phyloP scores from a whole-genome alignment of 2,329 filamentous ascomycete species.

The Diplodia intermedia region DNA sequence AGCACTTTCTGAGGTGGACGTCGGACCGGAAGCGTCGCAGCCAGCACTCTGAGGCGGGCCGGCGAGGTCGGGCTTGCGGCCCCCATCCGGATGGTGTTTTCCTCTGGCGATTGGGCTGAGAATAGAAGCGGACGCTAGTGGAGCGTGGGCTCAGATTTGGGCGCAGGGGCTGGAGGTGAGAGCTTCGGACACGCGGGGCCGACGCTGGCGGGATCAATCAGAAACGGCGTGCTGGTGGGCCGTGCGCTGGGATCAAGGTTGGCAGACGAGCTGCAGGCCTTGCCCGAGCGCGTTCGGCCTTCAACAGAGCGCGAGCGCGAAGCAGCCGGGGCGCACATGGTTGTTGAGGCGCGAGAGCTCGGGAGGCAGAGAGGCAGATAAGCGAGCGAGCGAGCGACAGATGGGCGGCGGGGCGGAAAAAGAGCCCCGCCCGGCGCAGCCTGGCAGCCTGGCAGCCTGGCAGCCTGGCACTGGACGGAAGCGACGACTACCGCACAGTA shows the following conservation, averaged over 20 bases:
- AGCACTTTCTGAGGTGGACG: neutral
- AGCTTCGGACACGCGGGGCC: slow-evolving; percentile 32
- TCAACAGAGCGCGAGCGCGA: slow-evolving; percentile 29
- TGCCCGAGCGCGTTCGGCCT: slow-evolving; percentile 16
- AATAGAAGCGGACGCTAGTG: slow-evolving; percentile 26
- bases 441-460: too few relatives aligned
- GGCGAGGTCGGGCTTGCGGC: slow-evolving; percentile 10
- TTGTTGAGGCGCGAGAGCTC: neutral
- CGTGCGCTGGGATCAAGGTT: neutral
- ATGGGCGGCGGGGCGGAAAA: too few relatives aligned
- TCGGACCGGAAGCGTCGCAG: slow-evolving; percentile 18
- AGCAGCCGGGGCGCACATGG: neutral
- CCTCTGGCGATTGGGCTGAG: neutral
- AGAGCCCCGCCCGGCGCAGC: too few relatives aligned
- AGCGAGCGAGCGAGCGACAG: too few relatives aligned
- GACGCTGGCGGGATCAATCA: slow-evolving; percentile 23
- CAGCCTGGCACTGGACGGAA: too few relatives aligned
- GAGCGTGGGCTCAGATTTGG: slow-evolving; percentile 22
- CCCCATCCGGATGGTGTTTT: slow-evolving; percentile 30
- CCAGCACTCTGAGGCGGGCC: neutral
- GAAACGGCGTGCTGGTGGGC: neutral
- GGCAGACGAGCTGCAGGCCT: slow-evolving; percentile 1
- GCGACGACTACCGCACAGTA: too few relatives aligned
- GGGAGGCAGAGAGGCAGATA: too few relatives aligned
- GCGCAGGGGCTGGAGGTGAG: slow-evolving; percentile 18